Percentiles rank a stretch among this genome's conserved stretches.
phyloP scores from a whole-genome alignment of 2,329 filamentous ascomycete species.

The Cladosporium halotolerans region DNA sequence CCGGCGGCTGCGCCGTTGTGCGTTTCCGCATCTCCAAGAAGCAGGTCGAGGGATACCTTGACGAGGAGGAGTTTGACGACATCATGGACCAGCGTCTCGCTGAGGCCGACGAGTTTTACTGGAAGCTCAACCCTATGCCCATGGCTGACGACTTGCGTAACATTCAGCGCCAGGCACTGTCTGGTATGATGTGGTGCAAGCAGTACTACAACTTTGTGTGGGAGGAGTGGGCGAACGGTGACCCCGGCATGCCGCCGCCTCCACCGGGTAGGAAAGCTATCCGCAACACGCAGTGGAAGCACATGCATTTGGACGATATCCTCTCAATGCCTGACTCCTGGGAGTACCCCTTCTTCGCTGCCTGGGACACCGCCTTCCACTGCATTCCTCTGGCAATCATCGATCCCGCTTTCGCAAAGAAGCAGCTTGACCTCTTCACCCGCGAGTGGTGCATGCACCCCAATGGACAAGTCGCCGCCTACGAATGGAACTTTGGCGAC shows the following conservation, averaged over 20 bases:
- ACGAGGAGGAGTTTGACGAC: conserved; percentile 89
- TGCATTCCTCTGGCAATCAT: conserved; percentile 96
- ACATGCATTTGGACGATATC: conserved; percentile 91
- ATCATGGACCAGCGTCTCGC: conserved; percentile 76
- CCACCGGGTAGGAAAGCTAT: conserved; percentile 72
- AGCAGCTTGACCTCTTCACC: conserved; percentile 92
- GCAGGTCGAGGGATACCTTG: conserved; percentile 64
- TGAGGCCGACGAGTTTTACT: conserved; percentile 97
- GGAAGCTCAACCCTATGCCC: conserved; percentile 81
- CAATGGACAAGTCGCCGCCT: conserved; percentile 88
- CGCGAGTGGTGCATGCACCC: conserved; percentile 99
- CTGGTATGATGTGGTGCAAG: conserved; percentile 98
- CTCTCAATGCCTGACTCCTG: conserved; percentile 97
- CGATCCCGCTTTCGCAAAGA: conserved; percentile 95
- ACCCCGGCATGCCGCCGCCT: conserved; percentile 80
- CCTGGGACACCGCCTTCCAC: conserved; percentile 96
- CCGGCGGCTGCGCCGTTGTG: conserved; percentile 90
- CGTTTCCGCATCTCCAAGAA: conserved; percentile 81
- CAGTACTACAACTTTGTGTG: conserved; percentile 95
- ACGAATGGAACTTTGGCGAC: conserved; percentile 96
- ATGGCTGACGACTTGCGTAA: conserved; percentile 92
- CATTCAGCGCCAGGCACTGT: conserved; percentile 88
- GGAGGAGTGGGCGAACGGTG: conserved; percentile 96
- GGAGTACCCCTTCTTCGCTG: conserved; percentile 97
- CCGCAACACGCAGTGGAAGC: conserved; percentile 86